phyloP scores from a whole-genome alignment of 305 asterid species.

The Fraxinus dipetala region DNA sequence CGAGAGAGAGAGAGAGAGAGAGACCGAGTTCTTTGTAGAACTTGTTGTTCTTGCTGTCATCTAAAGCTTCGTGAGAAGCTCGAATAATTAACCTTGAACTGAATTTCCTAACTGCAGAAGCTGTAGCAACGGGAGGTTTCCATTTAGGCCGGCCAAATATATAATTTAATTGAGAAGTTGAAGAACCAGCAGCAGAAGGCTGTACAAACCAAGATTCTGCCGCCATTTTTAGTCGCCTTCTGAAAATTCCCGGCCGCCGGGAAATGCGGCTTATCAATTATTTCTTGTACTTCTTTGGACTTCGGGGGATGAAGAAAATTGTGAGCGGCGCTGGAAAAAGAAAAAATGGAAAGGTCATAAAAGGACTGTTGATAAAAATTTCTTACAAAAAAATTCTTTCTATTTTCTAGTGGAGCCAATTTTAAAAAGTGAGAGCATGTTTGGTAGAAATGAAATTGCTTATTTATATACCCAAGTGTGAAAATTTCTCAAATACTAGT shows the following conservation, averaged over 20 bases:
- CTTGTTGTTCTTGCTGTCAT: conserved; percentile 48
- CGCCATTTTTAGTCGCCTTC: conserved; percentile 30
- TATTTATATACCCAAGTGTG: background rate
- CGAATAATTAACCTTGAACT: conserved; percentile 32
- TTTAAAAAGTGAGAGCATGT: background rate
- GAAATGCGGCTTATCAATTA: conserved; percentile 1
- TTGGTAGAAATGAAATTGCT: background rate
- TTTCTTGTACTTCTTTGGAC: background rate
- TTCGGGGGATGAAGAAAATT: conserved; percentile 25
- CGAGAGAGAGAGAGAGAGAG: conserved; percentile 31
- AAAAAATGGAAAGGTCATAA: background rate
- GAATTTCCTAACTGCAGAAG: conserved; percentile 16
- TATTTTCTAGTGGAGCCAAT: background rate
- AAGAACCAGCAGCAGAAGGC: conserved; percentile 12
- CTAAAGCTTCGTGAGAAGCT: conserved; percentile 50
- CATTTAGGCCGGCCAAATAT: background rate
- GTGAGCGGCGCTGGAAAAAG: conserved; percentile 32
- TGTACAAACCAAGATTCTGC: conserved; percentile 22
- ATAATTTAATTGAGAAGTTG: background rate
- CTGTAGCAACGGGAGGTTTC: background rate
- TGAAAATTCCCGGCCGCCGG: conserved; percentile 20
- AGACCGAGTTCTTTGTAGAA: conserved; percentile 66
- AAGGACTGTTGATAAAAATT: background rate
- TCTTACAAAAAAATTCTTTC: background rate
- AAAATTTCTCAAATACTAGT: background rate